These are phyloP conservation scores for Kockovaella imperatae DNA, from an alignment of 768 basidiomycete species.

Conservation along the genomic window DNA sequence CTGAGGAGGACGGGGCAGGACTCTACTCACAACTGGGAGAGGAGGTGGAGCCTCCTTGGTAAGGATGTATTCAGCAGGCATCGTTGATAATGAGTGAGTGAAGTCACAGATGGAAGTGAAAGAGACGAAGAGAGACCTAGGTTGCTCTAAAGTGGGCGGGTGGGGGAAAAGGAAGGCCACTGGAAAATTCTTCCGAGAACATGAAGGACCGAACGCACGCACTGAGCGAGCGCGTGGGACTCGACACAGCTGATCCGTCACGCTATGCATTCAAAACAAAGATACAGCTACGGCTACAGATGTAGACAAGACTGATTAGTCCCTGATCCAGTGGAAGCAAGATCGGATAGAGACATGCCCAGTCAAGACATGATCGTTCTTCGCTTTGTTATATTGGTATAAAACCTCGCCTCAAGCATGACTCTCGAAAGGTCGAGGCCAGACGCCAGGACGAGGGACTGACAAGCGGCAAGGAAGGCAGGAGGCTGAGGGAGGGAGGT, in stretches of 20 bases:
- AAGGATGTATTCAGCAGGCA: conserved; percentile 34
- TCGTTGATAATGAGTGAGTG: no score
- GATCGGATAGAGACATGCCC: conserved; percentile 25
- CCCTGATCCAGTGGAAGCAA: conserved; percentile 20
- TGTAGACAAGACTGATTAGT: conserved; percentile 31
- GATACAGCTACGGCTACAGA: no score
- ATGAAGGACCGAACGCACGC: no score
- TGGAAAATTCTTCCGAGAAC: no score
- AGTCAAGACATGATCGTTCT: conserved; percentile 22
- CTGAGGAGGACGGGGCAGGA: background rate
- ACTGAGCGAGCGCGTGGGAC: no score
- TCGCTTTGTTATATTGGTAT: conserved; percentile 8
- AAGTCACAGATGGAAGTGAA: no score
- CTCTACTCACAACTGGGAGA: conserved; percentile 33
- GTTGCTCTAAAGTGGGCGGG: no score
- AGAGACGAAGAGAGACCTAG: no score
- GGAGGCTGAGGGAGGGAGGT: background rate
- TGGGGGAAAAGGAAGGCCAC: no score
- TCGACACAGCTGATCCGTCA: no score
- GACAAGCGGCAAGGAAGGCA: conserved; percentile 11
- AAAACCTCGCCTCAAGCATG: conserved; percentile 3
- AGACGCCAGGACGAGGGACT: conserved; percentile 24
- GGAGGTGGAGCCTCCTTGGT: conserved; percentile 38
- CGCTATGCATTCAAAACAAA: no score
- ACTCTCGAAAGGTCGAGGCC: conserved; percentile 9